Evolutionary conservation across 192 early-diverging fungal genomes (phyloP).

Genomic region (Backusella circina): DNA sequence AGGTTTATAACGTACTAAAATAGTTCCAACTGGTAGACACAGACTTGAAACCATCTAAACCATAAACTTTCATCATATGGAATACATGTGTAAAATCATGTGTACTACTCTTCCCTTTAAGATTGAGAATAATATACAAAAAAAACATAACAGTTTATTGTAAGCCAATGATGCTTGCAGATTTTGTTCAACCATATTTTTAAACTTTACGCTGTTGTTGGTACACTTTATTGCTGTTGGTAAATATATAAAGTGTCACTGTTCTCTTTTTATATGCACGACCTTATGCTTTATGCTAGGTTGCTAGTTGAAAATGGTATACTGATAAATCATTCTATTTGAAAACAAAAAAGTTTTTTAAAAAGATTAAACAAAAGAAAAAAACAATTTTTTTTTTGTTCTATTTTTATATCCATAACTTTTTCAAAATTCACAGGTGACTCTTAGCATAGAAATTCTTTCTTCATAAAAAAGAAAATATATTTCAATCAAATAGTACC

Average conservation of each 20-base stretch:
- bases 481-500: neutral
- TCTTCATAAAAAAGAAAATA: neutral
- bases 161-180: neutral
- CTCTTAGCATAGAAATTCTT: neutral
- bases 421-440: neutral
- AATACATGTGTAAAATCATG: neutral
- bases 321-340: neutral
- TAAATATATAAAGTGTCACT: neutral
- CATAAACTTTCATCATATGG: neutral
- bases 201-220: neutral
- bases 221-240: neutral
- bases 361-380: neutral
- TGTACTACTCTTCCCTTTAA: neutral
- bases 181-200: too few relatives aligned
- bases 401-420: neutral
- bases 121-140: slow-evolving; percentile 4
- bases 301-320: neutral
- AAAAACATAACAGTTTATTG: neutral
- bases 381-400: neutral
- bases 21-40: neutral
- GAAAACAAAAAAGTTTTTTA: neutral
- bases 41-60: neutral
- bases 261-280: neutral
- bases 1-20: neutral
- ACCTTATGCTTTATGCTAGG: neutral